Conservation (phyloP, 768 basidiomycete species). For the Pleurotus giganteus region DNA sequence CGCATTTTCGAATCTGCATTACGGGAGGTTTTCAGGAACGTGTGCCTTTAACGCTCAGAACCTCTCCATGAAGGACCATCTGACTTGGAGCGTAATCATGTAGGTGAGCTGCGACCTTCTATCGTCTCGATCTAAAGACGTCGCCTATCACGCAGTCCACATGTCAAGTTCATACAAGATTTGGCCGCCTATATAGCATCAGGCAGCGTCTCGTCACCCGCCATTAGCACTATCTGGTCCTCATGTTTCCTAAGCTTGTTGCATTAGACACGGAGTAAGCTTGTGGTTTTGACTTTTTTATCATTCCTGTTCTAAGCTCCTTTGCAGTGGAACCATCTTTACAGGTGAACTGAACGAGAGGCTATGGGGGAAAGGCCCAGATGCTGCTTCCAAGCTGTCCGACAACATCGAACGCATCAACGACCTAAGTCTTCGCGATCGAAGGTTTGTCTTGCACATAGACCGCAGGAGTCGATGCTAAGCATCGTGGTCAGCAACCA, state of each 20-base stretch:
- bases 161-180: no score
- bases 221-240: no score
- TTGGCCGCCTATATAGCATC: no score
- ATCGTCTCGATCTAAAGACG: no score
- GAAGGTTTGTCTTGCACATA: background rate
- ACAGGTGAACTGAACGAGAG: background rate
- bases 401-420: background rate
- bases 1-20: no score
- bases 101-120: no score
- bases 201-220: no score
- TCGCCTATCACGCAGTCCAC: no score
- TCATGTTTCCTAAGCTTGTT: background rate
- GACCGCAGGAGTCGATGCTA: background rate
- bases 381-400: background rate
- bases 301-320: background rate
- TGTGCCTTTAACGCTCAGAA: no score
- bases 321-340: background rate
- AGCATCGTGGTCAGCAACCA: background rate
- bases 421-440: background rate
- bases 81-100: no score
- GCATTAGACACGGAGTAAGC: constrained; percentile 1
- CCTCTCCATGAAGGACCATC: no score
- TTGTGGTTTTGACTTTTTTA: background rate
- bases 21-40: no score
- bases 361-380: background rate